Evolutionary conservation across 345 rosid genomes (phyloP), one percentile per base, ranked within the genome.

Genomic region (Citrus maxima): DNA sequence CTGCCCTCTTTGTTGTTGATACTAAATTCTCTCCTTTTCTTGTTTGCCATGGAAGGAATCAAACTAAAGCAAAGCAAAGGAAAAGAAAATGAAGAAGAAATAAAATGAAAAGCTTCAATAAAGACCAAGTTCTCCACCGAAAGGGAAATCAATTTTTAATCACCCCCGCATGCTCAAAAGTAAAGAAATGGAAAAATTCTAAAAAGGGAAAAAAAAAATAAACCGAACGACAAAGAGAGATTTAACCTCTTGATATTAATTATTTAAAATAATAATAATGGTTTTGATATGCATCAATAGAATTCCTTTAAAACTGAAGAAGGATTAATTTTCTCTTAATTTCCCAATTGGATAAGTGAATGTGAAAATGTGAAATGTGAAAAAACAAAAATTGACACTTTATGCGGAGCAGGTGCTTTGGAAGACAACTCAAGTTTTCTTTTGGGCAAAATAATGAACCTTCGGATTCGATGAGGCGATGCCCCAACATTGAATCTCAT

Each of bases 1-100:
- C 13, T 2, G 27, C 62, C 62, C 62, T 19, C 1, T 38, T 38
- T 34, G 34, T 56, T 59, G 66, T 24, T 61, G 59, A 40, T 62
- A 40, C 77, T 25, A 35, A 10, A 46, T 54, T 1, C 58, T 54
- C 58, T 58, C 28, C 51, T 73, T 72, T 61, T 25, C 77, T 62
- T 74, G 77, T 40, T 62, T 25, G 16, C 25, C 24, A 61, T 38
- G 77, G 25, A 74, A 74, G n/a, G 77, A 27, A 74, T 61, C 77
- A 19, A 62, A 24, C 3, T 37, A 74, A 74, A 61, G 51, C 51
- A 46, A 10, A 37, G 10, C 6, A 28, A 16, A 28, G 30, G 54
- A 19, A 49, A 9, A 16, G 13, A 70, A 67, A 22, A 0, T 2
- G 30, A 38, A 40, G 4, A 68, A 19, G 21, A 66, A 0, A 8